Percentiles rank a stretch among this genome's conserved stretches.
These are phyloP conservation scores for Komagataella populi DNA, from an alignment of 805 yeast species.

Conservation along the genomic window DNA sequence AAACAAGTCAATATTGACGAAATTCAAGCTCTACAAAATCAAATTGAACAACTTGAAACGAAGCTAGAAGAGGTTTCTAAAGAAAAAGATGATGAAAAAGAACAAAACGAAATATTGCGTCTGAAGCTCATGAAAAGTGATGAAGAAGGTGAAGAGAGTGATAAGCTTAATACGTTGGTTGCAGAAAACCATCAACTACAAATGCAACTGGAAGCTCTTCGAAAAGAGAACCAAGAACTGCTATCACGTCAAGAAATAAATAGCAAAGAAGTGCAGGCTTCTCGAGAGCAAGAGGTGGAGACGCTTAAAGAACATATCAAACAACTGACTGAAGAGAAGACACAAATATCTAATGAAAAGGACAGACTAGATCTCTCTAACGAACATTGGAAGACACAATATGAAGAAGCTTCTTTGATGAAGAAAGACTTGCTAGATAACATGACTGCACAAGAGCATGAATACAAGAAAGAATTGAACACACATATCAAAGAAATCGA, in stretches of 20 bases:
- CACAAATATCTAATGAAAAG: constrained; percentile 11
- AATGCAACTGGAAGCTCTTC: neutral
- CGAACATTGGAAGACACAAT: constrained; percentile 6
- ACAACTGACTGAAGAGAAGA: constrained; percentile 5
- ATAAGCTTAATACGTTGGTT: constrained; percentile 2
- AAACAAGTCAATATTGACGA: neutral
- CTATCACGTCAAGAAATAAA: constrained; percentile 1
- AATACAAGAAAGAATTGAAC: constrained; percentile 39
- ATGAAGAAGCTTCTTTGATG: constrained; percentile 21
- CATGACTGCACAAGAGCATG: constrained; percentile 51
- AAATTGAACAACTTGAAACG: neutral
- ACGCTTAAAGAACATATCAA: neutral
- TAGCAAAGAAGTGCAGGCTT: neutral
- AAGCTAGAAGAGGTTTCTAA: neutral
- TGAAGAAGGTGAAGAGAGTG: neutral
- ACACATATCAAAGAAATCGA: constrained; percentile 35
- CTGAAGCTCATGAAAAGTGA: neutral
- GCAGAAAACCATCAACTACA: constrained; percentile 3
- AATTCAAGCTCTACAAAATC: neutral
- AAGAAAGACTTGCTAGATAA: constrained; percentile 56
- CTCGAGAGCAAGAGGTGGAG: neutral
- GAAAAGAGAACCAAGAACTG: neutral
- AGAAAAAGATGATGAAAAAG: neutral
- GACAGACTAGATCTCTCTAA: constrained; percentile 8
- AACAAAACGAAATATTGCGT: neutral